phyloP scores from a whole-genome alignment of 495 filamentous ascomycete species.

The Daldinia loculata region DNA sequence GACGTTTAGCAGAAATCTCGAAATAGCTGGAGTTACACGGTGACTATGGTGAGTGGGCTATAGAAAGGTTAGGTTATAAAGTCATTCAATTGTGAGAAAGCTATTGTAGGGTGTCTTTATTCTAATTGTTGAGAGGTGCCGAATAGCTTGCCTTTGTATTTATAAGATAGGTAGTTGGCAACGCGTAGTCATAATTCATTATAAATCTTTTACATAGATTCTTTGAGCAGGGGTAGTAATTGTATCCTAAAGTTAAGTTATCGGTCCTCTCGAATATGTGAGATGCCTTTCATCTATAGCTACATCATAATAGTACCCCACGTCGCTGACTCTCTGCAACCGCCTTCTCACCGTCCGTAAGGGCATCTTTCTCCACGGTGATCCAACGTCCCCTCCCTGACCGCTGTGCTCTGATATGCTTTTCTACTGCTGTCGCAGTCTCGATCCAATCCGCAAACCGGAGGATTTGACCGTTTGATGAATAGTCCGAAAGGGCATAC shows the following conservation, averaged over 20 bases:
- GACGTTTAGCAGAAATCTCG: constrained; percentile 8
- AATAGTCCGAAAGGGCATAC: constrained; percentile 41
- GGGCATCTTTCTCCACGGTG: constrained; percentile 49
- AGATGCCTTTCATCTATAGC: neutral
- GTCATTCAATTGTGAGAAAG: neutral
- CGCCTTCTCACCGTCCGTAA: constrained; percentile 29
- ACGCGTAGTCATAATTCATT: neutral
- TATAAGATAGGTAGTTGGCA: neutral
- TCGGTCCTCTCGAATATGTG: no score
- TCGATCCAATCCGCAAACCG: constrained; percentile 44
- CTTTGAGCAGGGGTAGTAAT: no score
- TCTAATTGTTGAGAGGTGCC: neutral
- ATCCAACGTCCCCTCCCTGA: constrained; percentile 52
- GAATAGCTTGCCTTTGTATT: neutral
- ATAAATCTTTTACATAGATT: no score
- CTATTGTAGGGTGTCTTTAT: neutral
- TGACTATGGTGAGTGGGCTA: neutral
- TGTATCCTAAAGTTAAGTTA: no score
- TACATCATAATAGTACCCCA: neutral
- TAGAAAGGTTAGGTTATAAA: neutral
- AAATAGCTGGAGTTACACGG: neutral
- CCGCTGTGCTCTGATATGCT: constrained; percentile 47
- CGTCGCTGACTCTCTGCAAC: constrained; percentile 13
- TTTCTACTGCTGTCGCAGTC: constrained; percentile 48
- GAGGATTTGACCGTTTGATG: constrained; percentile 31